Conservation (phyloP, 805 yeast genomes). For the Starmera amethionina region DNA sequence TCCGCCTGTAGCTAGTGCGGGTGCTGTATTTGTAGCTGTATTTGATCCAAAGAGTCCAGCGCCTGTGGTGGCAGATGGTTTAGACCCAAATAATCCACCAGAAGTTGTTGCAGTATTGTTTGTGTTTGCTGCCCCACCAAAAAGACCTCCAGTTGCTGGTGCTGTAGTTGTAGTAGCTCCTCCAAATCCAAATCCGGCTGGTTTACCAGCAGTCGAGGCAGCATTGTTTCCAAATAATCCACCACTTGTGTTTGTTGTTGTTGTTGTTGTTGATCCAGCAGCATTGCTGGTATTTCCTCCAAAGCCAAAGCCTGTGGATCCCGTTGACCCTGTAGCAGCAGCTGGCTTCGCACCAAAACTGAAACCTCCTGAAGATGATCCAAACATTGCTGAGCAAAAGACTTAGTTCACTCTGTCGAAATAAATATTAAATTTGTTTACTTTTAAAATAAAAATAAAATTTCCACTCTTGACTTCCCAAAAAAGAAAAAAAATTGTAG, state of each 20-base stretch:
- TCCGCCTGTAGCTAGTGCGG: slow-evolving; percentile 19
- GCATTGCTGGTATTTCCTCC: slow-evolving; percentile 7
- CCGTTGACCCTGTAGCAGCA: slow-evolving; percentile 9
- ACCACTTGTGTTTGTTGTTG: slow-evolving; percentile 4
- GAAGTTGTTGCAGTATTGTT: neutral
- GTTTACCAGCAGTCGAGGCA: slow-evolving; percentile 13
- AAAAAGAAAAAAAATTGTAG: neutral
- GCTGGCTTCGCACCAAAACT: slow-evolving; percentile 15
- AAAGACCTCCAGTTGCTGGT: slow-evolving; percentile 20
- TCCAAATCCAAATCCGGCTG: slow-evolving; percentile 17
- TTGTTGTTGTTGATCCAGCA: neutral
- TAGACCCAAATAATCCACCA: neutral
- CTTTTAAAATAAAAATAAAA: neutral
- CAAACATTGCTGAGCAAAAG: neutral
- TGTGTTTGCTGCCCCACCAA: slow-evolving; percentile 11
- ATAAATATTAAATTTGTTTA: neutral
- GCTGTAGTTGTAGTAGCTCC: slow-evolving; percentile 7
- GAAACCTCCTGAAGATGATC: slow-evolving; percentile 2
- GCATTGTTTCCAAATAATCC: slow-evolving; percentile 15
- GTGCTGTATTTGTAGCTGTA: slow-evolving; percentile 4
- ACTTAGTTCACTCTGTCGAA: neutral
- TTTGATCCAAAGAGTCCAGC: slow-evolving; percentile 14
- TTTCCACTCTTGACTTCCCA: slow-evolving; percentile 3
- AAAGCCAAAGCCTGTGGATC: slow-evolving; percentile 10
- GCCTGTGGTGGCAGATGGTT: slow-evolving; percentile 4